Percentiles rank a stretch among this genome's conserved stretches.
These are phyloP conservation scores for Tetracladium setigerum DNA, from an alignment of 495 filamentous ascomycete species.

Conservation along the genomic window DNA sequence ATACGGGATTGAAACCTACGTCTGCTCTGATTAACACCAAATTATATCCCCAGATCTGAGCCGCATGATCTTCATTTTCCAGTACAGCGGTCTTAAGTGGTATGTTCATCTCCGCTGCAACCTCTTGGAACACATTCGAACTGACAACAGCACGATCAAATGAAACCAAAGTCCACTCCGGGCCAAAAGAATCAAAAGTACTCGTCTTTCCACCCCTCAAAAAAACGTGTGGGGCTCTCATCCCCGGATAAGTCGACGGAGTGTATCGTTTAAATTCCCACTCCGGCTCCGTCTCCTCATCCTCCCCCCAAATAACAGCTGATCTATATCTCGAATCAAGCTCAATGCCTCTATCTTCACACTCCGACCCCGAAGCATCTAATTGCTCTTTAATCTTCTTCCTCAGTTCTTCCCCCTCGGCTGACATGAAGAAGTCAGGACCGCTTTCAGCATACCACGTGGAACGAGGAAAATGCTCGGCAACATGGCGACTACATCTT, in stretches of 20 bases:
- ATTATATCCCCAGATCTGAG: conserved; percentile 11
- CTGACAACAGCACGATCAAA: conserved; percentile 12
- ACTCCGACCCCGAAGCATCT: neutral
- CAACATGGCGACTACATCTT: conserved; percentile 6
- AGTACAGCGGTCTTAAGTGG: neutral
- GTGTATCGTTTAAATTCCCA: conserved; percentile 18
- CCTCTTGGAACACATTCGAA: neutral
- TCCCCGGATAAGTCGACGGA: conserved; percentile 25
- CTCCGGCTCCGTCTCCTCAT: conserved; percentile 7
- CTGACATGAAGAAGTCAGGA: neutral
- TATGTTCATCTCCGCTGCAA: neutral
- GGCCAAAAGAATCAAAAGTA: conserved; percentile 25
- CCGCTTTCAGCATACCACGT: neutral
- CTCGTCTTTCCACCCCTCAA: conserved; percentile 21
- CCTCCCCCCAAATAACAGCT: conserved; percentile 12
- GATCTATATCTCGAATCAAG: conserved; percentile 23
- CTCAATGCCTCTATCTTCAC: conserved; percentile 22
- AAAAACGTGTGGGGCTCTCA: conserved; percentile 28
- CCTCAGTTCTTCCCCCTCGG: neutral
- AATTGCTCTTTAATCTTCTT: neutral
- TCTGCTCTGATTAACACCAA: conserved; percentile 21
- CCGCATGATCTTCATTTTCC: neutral
- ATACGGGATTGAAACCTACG: neutral
- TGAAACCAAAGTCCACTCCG: conserved; percentile 22
- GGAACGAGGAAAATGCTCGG: neutral